A percentile compares a stretch with the other conserved stretches of the same genome.
Conservation (phyloP, 2,329 filamentous ascomycete species). For the Alternaria infectoria region DNA sequence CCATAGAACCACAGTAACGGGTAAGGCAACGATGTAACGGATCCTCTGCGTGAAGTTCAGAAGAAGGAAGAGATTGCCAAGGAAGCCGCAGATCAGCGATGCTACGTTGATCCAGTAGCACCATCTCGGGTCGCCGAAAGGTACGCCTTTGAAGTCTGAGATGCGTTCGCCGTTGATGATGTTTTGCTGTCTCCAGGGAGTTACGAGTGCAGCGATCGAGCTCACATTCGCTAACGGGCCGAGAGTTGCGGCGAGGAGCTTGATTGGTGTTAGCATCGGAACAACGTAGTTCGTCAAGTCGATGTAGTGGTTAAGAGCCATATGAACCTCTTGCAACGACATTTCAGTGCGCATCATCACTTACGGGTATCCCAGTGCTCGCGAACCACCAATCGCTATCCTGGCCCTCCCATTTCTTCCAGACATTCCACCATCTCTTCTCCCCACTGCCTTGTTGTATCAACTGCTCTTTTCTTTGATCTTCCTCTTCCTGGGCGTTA, state of each 20-base stretch:
- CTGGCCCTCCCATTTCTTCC: constrained; percentile 18
- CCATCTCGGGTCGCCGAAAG: constrained; percentile 74
- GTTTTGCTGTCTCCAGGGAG: constrained; percentile 72
- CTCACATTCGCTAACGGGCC: constrained; percentile 88
- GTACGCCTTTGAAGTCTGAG: constrained; percentile 61
- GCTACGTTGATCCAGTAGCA: constrained; percentile 76
- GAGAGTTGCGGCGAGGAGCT: constrained; percentile 79
- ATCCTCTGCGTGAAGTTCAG: constrained; percentile 85
- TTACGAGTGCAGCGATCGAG: constrained; percentile 84
- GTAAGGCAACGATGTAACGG: constrained; percentile 81
- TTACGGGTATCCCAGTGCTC: constrained; percentile 42
- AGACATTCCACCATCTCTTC: constrained; percentile 18
- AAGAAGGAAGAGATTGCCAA: constrained; percentile 81
- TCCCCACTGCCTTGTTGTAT: background rate
- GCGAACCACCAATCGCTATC: constrained; percentile 50
- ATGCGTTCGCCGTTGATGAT: constrained; percentile 56
- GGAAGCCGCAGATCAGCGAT: constrained; percentile 76
- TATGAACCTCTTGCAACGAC: background rate
- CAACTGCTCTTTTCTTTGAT: background rate
- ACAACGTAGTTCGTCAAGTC: background rate
- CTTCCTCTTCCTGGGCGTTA: background rate
- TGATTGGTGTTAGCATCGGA: background rate
- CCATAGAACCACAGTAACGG: constrained; percentile 84
- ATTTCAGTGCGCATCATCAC: background rate
- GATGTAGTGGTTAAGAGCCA: background rate